Base-by-base conservation (phyloP, 2,329 filamentous ascomycete species). In the Gliomastix tumulicola region DNA sequence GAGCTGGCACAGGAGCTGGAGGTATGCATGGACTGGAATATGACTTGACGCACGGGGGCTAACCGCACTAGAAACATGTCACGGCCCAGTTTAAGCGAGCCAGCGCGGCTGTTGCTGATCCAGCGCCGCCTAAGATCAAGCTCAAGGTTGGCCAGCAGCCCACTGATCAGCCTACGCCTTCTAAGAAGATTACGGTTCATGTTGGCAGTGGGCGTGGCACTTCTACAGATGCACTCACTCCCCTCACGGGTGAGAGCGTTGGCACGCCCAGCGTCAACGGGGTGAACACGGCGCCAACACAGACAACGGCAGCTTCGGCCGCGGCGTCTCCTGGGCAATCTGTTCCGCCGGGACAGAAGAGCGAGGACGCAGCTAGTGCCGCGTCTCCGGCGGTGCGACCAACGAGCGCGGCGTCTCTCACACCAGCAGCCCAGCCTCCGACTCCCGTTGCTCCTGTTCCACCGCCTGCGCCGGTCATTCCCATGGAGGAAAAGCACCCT, bases 1-100 rank as follows among this genome's bases (percentile, higher is more conserved):
- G 69, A 76, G 17, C 68, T 92, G 42, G 87, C 88, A 1, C 76
- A 80, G 34, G 80, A 92, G 41, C 74, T 96, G 7, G 82, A 94
- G 76, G 86, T 87, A 64, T 34, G 49, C 7, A n/a, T 5, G 7
- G 5, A 25, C 22, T 25, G 13, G 22, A 13, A 13, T 8, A 25
- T 13, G 22, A 25, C 9, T 25, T 32, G 15, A 32, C 15, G 8
- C 7, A 18, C 7, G 16, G n/a, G n/a, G n/a, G n/a, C n/a, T n/a
- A n/a, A n/a, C n/a, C n/a, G n/a, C n/a, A n/a, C n/a, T n/a, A n/a
- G n/a, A 76, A 55, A 71, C 78, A 49, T 89, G 94, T 53, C 68
- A 76, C 35, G 68, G 74, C 28, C n/a, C 69, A 84, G 37, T 59
- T 94, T 23, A 76, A 75, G 43, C 74, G 85, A 49, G 88, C 87